Evolutionary conservation across 164 flowering plant species (phyloP), one percentile per base, ranked within the genome.

Genomic region (Vitis cinerea): DNA sequence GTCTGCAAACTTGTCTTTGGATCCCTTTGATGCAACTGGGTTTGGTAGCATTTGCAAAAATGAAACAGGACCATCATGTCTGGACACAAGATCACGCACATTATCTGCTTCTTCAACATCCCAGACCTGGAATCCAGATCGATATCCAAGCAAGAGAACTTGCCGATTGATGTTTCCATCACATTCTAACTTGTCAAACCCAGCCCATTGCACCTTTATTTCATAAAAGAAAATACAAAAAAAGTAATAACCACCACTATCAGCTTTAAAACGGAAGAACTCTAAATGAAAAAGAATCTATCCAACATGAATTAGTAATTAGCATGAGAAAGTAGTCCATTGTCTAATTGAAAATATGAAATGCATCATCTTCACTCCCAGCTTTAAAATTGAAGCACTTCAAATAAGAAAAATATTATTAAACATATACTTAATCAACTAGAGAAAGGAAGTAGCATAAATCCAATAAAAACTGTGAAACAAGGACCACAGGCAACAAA

Each of bases 121-220:
- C 93, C 93, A 90, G 69, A 92, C 90, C 77, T 92, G 93, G 76
- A 92, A 92, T 63, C 97, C 97, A 71, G 87, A 83, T 49, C 83
- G 85, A 71, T 81, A 87, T 1, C 88, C 90, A 63, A 92, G 78
- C 72, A 92, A 82, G 17, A 92, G 91, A 74, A 90, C 87, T 71
- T 30, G 79, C 53, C 90, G 79, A 51, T 61, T 52, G 49, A 72
- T 60, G 29, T 72, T 79, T 29, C 77, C 79, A 52, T 83, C 86
- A 64, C 64, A 73, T 75, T 88, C 92, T 71, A 92, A 56, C 76
- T 86, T 85, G 83, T 92, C 95, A 80, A 90, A 92, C 6, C 90
- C 93, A 75, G 97, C 92, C 95, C 97, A 92, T 13, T 60, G 77
- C 29, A 90, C 97, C 97, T 92, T 65, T 52, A 66, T 71, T 47